A percentile compares a stretch with the other conserved stretches of the same genome.
phyloP scores from a whole-genome alignment of 805 yeast genomes.

The Lipomyces anomalus region DNA sequence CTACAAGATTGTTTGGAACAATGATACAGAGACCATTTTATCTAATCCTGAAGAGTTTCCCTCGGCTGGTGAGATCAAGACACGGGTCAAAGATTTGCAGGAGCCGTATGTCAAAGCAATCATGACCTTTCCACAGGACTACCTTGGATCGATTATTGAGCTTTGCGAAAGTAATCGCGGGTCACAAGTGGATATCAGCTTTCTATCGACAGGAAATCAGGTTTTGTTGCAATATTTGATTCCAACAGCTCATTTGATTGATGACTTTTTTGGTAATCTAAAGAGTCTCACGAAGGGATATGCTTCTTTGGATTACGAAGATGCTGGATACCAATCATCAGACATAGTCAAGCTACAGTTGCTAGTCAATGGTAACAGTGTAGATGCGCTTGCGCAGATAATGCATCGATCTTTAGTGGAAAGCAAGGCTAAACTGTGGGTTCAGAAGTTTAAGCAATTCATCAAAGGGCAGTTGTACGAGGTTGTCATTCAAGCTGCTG shows the following conservation, averaged over 20 bases:
- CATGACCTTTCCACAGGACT: constrained; percentile 87
- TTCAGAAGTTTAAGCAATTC: constrained; percentile 70
- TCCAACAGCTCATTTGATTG: constrained; percentile 86
- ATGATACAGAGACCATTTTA: constrained; percentile 59
- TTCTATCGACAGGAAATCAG: constrained; percentile 65
- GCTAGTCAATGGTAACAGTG: constrained; percentile 78
- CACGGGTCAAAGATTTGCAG: constrained; percentile 47
- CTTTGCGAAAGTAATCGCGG: constrained; percentile 84
- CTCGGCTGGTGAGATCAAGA: constrained; percentile 39
- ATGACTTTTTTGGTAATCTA: constrained; percentile 89
- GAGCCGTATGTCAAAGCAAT: constrained; percentile 90
- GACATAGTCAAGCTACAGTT: constrained; percentile 84
- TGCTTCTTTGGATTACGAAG: constrained; percentile 93
- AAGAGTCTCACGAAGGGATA: constrained; percentile 88
- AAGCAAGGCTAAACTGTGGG: constrained; percentile 72
- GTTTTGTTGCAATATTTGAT: constrained; percentile 71
- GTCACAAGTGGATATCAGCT: constrained; percentile 69
- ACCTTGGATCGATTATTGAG: constrained; percentile 78
- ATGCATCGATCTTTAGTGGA: constrained; percentile 78
- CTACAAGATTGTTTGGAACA: constrained; percentile 62
- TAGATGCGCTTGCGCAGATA: constrained; percentile 88
- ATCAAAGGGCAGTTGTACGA: constrained; percentile 81
- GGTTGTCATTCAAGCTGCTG: constrained; percentile 86
- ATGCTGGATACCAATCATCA: constrained; percentile 74
- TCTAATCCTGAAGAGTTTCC: constrained; percentile 95